These are phyloP conservation scores for Lactarius hengduanensis DNA, from an alignment of 768 basidiomycete genomes.

Conservation along the genomic window DNA sequence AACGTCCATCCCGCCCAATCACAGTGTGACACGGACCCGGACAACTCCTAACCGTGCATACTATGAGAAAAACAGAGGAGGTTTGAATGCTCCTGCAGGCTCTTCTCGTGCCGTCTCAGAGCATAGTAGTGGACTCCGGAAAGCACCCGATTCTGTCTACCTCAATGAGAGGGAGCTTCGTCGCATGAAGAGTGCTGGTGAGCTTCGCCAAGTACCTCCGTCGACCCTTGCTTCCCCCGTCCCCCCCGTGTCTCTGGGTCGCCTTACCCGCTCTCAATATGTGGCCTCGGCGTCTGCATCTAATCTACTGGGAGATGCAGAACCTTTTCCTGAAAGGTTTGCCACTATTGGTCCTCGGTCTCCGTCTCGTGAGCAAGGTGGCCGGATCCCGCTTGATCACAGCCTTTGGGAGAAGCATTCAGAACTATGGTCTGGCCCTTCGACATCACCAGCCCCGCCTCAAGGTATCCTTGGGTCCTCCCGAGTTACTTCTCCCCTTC, in stretches of 20 bases:
- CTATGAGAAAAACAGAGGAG: conserved; percentile 35
- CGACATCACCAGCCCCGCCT: background rate
- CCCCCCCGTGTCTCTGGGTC: conserved; percentile 39
- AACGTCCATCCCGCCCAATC: conserved; percentile 29
- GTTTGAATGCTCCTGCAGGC: conserved; percentile 7
- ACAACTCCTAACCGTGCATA: conserved; percentile 62
- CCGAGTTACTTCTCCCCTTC: background rate
- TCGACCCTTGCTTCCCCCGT: conserved; percentile 30
- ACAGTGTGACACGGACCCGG: conserved; percentile 55
- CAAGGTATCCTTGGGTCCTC: conserved; percentile 4
- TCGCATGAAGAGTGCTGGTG: conserved; percentile 82
- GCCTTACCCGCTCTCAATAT: conserved; percentile 48
- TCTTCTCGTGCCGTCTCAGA: conserved; percentile 15
- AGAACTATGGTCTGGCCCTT: background rate
- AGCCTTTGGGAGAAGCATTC: conserved; percentile 46
- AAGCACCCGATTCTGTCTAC: conserved; percentile 43
- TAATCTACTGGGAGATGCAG: conserved; percentile 51
- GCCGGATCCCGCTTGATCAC: conserved; percentile 43
- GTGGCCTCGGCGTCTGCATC: conserved; percentile 67
- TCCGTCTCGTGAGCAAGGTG: conserved; percentile 38
- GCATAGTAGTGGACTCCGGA: conserved; percentile 9
- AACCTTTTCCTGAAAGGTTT: conserved; percentile 53
- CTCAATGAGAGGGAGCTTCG: conserved; percentile 33
- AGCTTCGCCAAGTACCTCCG: conserved; percentile 55
- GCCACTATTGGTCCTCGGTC: conserved; percentile 61